Conservation (phyloP, 176 grass and related monocot genomes). For the Eleusine indica region DNA sequence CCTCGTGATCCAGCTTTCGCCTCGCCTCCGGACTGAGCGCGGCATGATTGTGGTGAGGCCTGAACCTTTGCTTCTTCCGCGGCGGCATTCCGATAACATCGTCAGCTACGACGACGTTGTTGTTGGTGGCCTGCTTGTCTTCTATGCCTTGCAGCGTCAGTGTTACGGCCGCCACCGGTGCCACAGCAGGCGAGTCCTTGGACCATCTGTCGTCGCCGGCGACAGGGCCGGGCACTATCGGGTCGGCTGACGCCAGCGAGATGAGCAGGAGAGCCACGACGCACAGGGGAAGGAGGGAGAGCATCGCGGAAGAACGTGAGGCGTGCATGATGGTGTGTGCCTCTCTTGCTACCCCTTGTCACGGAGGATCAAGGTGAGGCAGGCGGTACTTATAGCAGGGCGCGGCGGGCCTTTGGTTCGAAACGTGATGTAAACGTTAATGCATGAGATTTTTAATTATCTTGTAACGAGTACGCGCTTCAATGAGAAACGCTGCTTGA, state of each 20-base stretch:
- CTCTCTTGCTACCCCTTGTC: background rate
- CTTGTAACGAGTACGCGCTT: no score
- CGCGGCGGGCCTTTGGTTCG: background rate
- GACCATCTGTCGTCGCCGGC: background rate
- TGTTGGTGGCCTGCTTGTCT: background rate
- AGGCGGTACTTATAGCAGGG: background rate
- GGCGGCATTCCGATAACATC: background rate
- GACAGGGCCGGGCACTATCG: background rate
- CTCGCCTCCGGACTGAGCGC: constrained; percentile 45
- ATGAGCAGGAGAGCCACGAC: constrained; percentile 34
- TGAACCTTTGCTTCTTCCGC: background rate
- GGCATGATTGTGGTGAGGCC: background rate
- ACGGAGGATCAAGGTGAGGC: background rate
- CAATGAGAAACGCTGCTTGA: no score
- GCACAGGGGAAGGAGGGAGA: constrained; percentile 2
- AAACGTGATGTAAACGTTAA: background rate
- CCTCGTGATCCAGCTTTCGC: constrained; percentile 49
- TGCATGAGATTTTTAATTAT: background rate
- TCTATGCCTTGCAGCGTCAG: background rate
- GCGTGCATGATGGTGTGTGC: background rate
- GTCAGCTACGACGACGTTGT: no score
- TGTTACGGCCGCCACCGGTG: background rate
- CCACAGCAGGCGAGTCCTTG: background rate
- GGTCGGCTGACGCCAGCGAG: constrained; percentile 3
- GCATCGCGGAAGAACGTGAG: background rate